phyloP scores from a whole-genome alignment of 106 monocot genomes.

The Phalaenopsis equestris region DNA sequence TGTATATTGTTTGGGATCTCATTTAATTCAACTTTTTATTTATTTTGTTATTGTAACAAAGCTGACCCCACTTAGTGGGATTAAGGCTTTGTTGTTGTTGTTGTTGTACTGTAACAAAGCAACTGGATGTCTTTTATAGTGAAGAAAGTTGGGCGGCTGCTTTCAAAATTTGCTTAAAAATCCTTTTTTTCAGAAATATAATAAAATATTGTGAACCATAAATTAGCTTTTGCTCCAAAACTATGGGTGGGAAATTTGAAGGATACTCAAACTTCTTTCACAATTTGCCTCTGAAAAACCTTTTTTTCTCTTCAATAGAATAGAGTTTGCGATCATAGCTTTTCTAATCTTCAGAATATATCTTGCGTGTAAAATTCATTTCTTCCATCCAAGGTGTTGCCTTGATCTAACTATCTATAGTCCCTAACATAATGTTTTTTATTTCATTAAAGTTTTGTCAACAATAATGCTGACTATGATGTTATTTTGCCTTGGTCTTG shows the following conservation, averaged over 20 bases:
- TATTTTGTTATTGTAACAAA: neutral
- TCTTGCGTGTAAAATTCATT: neutral
- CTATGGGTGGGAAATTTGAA: no score
- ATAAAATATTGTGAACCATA: neutral
- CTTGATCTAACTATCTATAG: neutral
- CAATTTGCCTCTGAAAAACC: no score
- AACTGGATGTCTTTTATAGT: neutral
- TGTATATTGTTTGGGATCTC: neutral
- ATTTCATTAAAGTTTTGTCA: neutral
- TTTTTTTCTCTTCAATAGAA: no score
- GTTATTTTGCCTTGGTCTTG: neutral
- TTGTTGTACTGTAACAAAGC: neutral
- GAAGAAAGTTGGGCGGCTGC: neutral
- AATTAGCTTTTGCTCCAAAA: neutral
- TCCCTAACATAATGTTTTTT: neutral
- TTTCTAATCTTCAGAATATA: neutral
- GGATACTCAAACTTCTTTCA: no score
- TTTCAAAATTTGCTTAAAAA: neutral
- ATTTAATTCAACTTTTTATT: neutral
- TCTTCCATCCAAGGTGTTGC: neutral
- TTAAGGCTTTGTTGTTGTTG: no score
- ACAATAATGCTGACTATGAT: neutral
- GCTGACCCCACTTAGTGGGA: no score
- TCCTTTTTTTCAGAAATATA: neutral
- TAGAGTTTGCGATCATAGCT: neutral